Conservation (phyloP, 495 filamentous ascomycete genomes). For the Penicillium daleae region DNA sequence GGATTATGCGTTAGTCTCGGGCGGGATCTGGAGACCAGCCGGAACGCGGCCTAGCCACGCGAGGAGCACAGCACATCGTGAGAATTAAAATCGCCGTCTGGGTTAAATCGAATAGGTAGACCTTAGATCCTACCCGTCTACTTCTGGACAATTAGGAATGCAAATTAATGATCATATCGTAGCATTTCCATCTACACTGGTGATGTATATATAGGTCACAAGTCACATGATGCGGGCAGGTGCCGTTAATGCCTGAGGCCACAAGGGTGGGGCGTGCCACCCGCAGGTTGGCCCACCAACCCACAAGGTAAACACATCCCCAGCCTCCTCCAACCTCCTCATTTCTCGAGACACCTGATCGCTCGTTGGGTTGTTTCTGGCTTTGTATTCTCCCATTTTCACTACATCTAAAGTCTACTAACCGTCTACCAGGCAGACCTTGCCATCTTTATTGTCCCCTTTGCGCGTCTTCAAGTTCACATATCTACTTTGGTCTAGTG, state of each 20-base stretch:
- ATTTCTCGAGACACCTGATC: conserved; percentile 28
- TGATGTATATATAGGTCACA: not conserved
- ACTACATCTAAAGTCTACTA: conserved; percentile 9
- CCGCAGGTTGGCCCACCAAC: conserved; percentile 25
- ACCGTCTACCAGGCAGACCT: conserved; percentile 10
- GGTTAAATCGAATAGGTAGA: too few species aligned
- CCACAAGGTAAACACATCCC: conserved; percentile 37
- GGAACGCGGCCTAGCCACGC: too few species aligned
- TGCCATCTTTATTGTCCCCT: not conserved
- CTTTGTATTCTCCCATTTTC: conserved; percentile 17
- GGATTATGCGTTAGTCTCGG: too few species aligned
- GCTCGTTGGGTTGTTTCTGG: conserved; percentile 18
- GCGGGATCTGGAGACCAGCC: too few species aligned
- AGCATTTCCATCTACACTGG: not conserved
- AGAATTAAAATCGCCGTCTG: too few species aligned
- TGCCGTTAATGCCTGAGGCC: not conserved
- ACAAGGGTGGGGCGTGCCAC: not conserved
- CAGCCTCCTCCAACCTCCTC: conserved; percentile 53
- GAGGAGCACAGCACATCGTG: too few species aligned
- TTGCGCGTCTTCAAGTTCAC: conserved; percentile 13
- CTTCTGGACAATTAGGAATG: too few species aligned
- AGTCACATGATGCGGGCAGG: not conserved
- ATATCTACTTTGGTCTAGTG: conserved; percentile 17
- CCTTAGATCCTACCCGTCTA: too few species aligned
- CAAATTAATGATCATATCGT: not conserved